Evolutionary conservation across 1,139 yeast species (phyloP).

Genomic region (Meyerozyma sp.): DNA sequence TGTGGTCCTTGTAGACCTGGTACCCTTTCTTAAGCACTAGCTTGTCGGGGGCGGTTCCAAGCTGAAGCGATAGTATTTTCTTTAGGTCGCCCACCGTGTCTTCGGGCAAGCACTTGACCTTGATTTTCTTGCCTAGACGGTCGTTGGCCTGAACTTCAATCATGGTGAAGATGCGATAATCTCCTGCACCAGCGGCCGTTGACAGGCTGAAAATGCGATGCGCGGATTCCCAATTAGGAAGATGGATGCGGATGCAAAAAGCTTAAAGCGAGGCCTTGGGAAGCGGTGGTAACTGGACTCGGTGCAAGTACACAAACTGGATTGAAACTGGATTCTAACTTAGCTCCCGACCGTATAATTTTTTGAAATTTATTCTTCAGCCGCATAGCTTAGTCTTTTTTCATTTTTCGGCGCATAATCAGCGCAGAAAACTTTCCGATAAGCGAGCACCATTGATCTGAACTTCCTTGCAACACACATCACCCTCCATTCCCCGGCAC

Average conservation of each 20-base stretch:
- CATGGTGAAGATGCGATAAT: constrained; percentile 4
- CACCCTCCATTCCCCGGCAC: no score
- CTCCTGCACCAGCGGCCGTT: neutral
- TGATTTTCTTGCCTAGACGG: constrained; percentile 79
- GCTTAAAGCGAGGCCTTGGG: no score
- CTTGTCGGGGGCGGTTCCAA: constrained; percentile 70
- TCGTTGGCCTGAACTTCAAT: constrained; percentile 14
- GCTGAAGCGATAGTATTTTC: constrained; percentile 73
- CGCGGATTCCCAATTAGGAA: neutral
- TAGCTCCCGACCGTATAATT: no score
- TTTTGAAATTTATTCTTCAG: neutral
- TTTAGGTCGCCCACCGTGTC: constrained; percentile 94
- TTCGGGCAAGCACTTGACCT: constrained; percentile 77
- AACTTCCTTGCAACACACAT: neutral
- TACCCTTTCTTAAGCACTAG: constrained; percentile 69
- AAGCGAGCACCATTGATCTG: neutral
- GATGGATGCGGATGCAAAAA: neutral
- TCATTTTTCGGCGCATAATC: neutral
- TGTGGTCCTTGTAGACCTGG: constrained; percentile 81
- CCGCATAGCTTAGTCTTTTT: neutral
- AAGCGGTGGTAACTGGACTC: no score
- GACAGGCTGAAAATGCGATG: neutral
- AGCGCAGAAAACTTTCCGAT: neutral
- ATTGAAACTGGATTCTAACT: no score
- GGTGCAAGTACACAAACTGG: no score